Base-by-base conservation (phyloP, 345 rosid genomes). In the Gossypium arboreum region DNA sequence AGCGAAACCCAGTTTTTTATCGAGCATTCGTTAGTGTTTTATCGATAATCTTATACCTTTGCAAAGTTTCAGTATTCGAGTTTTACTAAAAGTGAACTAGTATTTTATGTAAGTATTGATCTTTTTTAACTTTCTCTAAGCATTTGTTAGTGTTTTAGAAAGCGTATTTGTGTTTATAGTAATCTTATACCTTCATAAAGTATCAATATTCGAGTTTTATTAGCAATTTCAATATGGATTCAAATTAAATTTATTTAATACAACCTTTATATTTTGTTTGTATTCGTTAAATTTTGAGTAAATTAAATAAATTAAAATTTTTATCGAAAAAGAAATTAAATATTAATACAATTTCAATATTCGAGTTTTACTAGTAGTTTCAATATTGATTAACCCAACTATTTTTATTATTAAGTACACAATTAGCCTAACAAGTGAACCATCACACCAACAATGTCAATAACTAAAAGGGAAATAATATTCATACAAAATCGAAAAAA, bases 361-460 rank as follows among this genome's bases (percentile, higher is more conserved):
- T 34, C 6, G 6, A 34, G 39, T 34, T 34, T 34, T 34, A 34
- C 39, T 34, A 34, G 1, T 4, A 0, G 39, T 34, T 34, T 34
- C 39, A 34, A 3, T 29, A 4, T 67, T 71, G 5, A 81, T 71
- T 34, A 58, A 73, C 47, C 16, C 55, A 81, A 20, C 34, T 72
- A 41, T 34, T 75, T 58, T 22, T 47, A 59, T 63, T 29, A 79
- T 78, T 82, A 81, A 76, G 80, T 84, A 75, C 71, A 47, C 78
- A 80, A 82, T 75, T 85, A 76, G 86, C 86, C 88, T 81, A 85
- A 77, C 86, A 74, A 68, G 73, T 66, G 56, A 80, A 25, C 15
- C 39, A 22, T 20, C 72, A 25, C 71, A 77, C 76, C 77, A 58
- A 62, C 29, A 58, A 20, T 29, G 27, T 27, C 4, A 65, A 27